These are phyloP conservation scores for Nemania sp. DNA, from an alignment of 2,329 filamentous ascomycete genomes.

Conservation along the genomic window DNA sequence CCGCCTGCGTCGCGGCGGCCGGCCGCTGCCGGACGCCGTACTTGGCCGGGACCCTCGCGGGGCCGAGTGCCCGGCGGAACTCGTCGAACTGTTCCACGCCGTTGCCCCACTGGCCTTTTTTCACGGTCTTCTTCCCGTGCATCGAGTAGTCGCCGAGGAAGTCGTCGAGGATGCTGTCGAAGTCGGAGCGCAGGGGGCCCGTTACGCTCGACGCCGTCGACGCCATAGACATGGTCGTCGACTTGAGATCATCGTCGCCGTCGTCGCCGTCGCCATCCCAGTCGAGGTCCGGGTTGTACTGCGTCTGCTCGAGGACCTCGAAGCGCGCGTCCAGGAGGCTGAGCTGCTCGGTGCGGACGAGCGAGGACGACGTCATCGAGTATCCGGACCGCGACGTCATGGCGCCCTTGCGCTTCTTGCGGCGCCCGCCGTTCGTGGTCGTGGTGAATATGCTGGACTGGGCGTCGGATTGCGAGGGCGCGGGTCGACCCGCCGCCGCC, in stretches of 20 bases:
- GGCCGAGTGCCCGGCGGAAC: constrained; percentile 78
- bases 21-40: constrained; percentile 27
- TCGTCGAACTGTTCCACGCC: constrained; percentile 92
- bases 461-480: constrained; percentile 62
- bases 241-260: constrained; percentile 48
- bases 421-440: constrained; percentile 77
- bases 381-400: constrained; percentile 85
- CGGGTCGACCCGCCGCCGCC: constrained; percentile 35
- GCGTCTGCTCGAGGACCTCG: constrained; percentile 86
- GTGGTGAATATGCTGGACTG: constrained; percentile 75
- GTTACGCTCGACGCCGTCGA: constrained; percentile 69
- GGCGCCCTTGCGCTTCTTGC: constrained; percentile 95
- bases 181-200: constrained; percentile 74
- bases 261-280: constrained; percentile 48
- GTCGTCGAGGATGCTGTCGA: constrained; percentile 90
- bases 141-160: constrained; percentile 79
- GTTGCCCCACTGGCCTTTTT: constrained; percentile 78
- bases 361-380: constrained; percentile 88
- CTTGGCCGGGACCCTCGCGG: constrained; percentile 62
- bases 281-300: constrained; percentile 51
- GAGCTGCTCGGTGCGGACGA: constrained; percentile 86
- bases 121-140: constrained; percentile 73
- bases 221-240: constrained; percentile 53
- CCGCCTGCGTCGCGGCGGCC: constrained; percentile 68
- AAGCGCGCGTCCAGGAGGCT: constrained; percentile 87